Base-by-base conservation (phyloP, 2,329 filamentous ascomycete species). In the Davidsoniella virescens region DNA sequence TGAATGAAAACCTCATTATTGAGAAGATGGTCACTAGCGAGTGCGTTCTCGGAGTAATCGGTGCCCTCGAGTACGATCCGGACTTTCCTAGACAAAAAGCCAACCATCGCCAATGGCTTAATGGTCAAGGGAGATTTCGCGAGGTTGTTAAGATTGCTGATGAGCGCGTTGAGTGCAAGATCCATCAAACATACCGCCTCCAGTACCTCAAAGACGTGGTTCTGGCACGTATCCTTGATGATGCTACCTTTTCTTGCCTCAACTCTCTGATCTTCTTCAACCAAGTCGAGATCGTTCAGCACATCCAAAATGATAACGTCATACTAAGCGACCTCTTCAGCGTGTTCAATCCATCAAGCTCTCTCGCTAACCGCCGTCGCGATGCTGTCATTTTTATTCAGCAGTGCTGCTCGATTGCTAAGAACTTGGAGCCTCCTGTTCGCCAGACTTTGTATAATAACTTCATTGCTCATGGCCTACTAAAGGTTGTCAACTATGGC, bases 141-240 rank as follows among this genome's bases (percentile, higher is more conserved):
- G 90, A 98, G 69, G 92, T 98, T 10, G 88, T 98, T 16, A 82
- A 78, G 49, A 95, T 98, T 57, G 82, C 88, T 58, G 86, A 95
- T 58, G 74, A 80, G 5, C 68, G 75, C 47, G 85, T 95, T 55
- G 79, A 82, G 57, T 81, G 78, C 59, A 96, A 96, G 69, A 96
- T 98, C 38, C 88, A 95, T 61, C 87, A 88, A 63, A 96, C 92
- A 1, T 95, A 95, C 67, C 84, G 92, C 38, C 69, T 98, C 33
- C 88, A 94, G 61, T 98, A 98, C 62, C 73, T 98, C 50, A 98
- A 96, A 64, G 92, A 98, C 60, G 92, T 98, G n/a, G 90, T 96
- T 1, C 75, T 98, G 41, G 92, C 92, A 26, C 80, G 92, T 55
- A 96, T 98, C 55, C 73, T 98, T 54, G 92, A 98, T 65, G 92